phyloP scores from a whole-genome alignment of 768 basidiomycete species.

The Mycena crocata region DNA sequence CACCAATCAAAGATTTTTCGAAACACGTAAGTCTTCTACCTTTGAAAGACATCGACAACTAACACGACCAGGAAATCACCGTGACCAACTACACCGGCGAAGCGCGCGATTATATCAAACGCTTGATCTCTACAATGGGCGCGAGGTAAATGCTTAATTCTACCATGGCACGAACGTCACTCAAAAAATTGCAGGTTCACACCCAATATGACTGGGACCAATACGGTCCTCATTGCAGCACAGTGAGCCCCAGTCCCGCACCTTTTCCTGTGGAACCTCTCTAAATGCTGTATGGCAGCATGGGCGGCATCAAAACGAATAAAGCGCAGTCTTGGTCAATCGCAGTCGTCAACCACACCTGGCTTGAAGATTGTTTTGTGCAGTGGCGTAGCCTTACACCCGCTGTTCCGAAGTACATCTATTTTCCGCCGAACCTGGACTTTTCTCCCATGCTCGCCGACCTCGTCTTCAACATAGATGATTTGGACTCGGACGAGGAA shows the following conservation, averaged over 20 bases:
- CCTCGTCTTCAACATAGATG: slow-evolving; percentile 34
- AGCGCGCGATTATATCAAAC: slow-evolving; percentile 93
- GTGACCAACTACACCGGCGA: too few relatives aligned
- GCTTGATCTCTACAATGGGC: slow-evolving; percentile 81
- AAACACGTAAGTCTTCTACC: slow-evolving; percentile 64
- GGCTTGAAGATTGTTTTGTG: slow-evolving; percentile 92
- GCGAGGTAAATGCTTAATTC: too few relatives aligned
- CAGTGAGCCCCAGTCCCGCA: slow-evolving; percentile 65
- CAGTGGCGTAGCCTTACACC: slow-evolving; percentile 80
- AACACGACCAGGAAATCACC: slow-evolving; percentile 70
- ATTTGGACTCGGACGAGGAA: slow-evolving; percentile 29
- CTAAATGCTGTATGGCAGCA: slow-evolving; percentile 38
- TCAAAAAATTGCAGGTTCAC: too few relatives aligned
- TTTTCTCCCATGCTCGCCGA: slow-evolving; percentile 62
- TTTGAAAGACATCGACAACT: neutral
- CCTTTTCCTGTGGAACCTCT: neutral
- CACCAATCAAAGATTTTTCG: slow-evolving; percentile 60
- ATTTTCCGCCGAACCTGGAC: slow-evolving; percentile 76
- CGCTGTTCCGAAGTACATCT: slow-evolving; percentile 73
- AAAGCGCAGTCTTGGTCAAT: slow-evolving; percentile 87
- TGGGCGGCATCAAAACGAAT: slow-evolving; percentile 68
- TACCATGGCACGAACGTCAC: too few relatives aligned
- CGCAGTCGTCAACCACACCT: slow-evolving; percentile 88
- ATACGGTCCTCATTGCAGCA: slow-evolving; percentile 87
- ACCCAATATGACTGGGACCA: slow-evolving; percentile 80